phyloP scores from a whole-genome alignment of 352 stramenopile species.

The Globisporangium rhizosaccharum region DNA sequence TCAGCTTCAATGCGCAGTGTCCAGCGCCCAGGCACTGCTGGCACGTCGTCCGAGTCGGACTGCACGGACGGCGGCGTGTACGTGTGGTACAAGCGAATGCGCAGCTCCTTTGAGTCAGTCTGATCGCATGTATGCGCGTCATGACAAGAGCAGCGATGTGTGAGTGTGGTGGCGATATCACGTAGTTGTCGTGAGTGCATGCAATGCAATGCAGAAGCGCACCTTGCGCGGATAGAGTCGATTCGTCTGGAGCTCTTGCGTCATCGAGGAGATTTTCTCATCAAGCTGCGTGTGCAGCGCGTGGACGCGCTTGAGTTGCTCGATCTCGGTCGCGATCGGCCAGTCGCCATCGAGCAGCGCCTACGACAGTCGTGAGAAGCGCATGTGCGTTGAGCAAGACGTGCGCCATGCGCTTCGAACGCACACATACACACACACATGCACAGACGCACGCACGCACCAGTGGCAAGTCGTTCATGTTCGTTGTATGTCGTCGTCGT shows the following conservation, averaged over 20 bases:
- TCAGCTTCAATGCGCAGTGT: conserved; percentile 60
- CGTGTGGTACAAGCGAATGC: conserved; percentile 56
- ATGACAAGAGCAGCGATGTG: too few relatives aligned
- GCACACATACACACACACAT: background rate
- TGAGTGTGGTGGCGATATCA: too few relatives aligned
- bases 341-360: conserved; percentile 47
- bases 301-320: conserved; percentile 42
- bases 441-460: background rate
- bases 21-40: conserved; percentile 37
- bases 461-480: background rate
- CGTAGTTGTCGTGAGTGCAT: too few relatives aligned
- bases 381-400: background rate
- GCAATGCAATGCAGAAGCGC: background rate
- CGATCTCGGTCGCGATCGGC: conserved; percentile 51
- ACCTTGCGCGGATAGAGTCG: conserved; percentile 54
- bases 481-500: background rate
- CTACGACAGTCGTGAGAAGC: conserved; percentile 13
- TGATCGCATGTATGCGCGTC: conserved; percentile 9
- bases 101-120: conserved; percentile 52
- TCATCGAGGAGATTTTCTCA: conserved; percentile 36
- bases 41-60: conserved; percentile 20
- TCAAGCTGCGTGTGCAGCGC: conserved; percentile 35
- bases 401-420: background rate
- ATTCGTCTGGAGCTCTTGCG: conserved; percentile 51
- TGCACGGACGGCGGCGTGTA: conserved; percentile 36